Evolutionary conservation across 2,329 filamentous ascomycete species (phyloP).

Genomic region (Colletotrichum cuscutae): DNA sequence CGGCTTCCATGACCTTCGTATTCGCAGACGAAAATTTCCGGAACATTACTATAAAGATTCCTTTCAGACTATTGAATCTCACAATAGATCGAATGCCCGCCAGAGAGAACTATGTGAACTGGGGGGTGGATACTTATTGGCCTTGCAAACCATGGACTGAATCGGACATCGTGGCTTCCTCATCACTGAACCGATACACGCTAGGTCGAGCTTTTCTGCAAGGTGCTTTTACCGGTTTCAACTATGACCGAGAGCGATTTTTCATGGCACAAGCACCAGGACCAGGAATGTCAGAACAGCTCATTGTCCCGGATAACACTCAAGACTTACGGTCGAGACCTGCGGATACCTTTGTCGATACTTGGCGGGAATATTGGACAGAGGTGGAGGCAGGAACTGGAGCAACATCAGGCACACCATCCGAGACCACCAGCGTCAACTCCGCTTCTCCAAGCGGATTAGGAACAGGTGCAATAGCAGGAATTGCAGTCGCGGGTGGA

Average conservation of each 20-base stretch:
- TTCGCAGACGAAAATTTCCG: not conserved
- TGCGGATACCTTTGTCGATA: not conserved
- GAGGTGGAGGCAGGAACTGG: not conserved
- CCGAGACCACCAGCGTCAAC: not conserved
- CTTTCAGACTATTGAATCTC: not conserved
- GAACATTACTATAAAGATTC: not conserved
- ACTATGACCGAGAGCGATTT: not conserved
- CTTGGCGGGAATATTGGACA: not conserved
- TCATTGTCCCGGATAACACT: not conserved
- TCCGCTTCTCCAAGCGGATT: not conserved
- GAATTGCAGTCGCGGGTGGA: not conserved
- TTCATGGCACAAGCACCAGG: not conserved
- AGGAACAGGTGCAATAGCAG: not conserved
- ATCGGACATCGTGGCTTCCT: not conserved
- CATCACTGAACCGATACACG: not conserved
- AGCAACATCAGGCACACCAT: no score
- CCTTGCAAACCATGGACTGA: not conserved
- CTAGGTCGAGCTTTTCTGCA: not conserved
- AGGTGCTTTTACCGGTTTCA: not conserved
- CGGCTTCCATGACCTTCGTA: not conserved
- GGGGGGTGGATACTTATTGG: not conserved
- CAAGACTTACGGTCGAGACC: not conserved
- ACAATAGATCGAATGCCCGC: not conserved
- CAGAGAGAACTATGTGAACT: not conserved
- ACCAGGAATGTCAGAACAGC: not conserved